Percentiles rank a stretch among this genome's conserved stretches.
These are phyloP conservation scores for Lasiosphaeria ovina DNA, from an alignment of 495 filamentous ascomycete species.

Conservation along the genomic window DNA sequence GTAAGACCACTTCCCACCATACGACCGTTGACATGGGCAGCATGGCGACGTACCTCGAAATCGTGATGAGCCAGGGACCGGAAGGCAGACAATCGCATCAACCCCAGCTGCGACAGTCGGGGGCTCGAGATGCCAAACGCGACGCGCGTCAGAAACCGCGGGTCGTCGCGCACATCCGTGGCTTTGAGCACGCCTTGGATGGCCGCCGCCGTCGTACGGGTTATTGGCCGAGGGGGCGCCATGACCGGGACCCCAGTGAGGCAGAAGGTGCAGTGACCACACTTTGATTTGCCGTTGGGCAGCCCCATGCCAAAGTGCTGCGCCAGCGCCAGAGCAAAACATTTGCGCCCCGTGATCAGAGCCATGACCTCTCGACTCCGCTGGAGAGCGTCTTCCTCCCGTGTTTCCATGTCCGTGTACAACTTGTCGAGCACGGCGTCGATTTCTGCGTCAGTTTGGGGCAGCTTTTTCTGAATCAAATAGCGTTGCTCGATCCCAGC, in stretches of 20 bases:
- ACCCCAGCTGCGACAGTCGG: slow-evolving; percentile 40
- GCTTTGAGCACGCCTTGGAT: slow-evolving; percentile 42
- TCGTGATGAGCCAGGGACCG: slow-evolving; percentile 49
- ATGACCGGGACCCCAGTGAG: slow-evolving; percentile 38
- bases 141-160: slow-evolving; percentile 51
- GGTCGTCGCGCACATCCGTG: slow-evolving; percentile 50
- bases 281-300: slow-evolving; percentile 38
- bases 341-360: slow-evolving; percentile 46
- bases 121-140: slow-evolving; percentile 61
- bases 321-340: slow-evolving; percentile 49
- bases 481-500: slow-evolving; percentile 51
- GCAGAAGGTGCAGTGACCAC: slow-evolving; percentile 56
- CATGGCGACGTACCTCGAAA: slow-evolving; percentile 42
- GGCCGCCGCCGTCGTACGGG: slow-evolving; percentile 30
- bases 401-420: slow-evolving; percentile 45
- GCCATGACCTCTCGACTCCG: slow-evolving; percentile 48
- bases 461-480: slow-evolving; percentile 45
- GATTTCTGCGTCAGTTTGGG: slow-evolving; percentile 36
- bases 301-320: slow-evolving; percentile 54
- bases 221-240: slow-evolving; percentile 23
- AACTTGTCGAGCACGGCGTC: slow-evolving; percentile 40
- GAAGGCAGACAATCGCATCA: slow-evolving; percentile 44
- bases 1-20: not conserved
- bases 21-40: not conserved
- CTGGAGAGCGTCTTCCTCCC: slow-evolving; percentile 48